A percentile compares a stretch with the other conserved stretches of the same genome.
Evolutionary conservation across 2,329 filamentous ascomycete genomes (phyloP).

Genomic region (Paradendryphiella salina): DNA sequence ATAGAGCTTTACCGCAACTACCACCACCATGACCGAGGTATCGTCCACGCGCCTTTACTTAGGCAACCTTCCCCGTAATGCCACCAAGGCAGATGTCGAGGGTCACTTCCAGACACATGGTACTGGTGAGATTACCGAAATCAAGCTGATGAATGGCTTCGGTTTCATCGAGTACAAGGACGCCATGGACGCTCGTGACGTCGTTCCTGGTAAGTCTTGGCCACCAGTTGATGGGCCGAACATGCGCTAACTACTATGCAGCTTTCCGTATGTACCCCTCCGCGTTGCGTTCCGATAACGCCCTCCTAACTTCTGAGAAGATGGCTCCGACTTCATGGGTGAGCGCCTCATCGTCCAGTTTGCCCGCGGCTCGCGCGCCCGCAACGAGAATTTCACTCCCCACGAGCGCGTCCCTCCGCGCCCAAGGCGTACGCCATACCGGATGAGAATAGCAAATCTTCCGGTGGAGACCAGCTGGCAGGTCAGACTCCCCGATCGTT

Average conservation of each 20-base stretch:
- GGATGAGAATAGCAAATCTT: constrained; percentile 97
- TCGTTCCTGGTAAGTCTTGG: constrained; percentile 81
- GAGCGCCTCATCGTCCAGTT: constrained; percentile 98
- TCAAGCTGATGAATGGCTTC: constrained; percentile 99
- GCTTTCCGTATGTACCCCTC: constrained; percentile 59
- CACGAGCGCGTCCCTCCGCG: constrained; percentile 71
- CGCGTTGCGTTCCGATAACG: neutral
- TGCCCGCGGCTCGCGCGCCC: constrained; percentile 77
- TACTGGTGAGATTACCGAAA: constrained; percentile 95
- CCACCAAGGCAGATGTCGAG: constrained; percentile 96
- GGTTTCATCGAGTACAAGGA: constrained; percentile 99
- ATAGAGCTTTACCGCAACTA: constrained; percentile 16
- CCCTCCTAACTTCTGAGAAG: constrained; percentile 53
- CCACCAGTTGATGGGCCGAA: constrained; percentile 4
- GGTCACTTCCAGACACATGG: constrained; percentile 94
- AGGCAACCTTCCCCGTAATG: constrained; percentile 95
- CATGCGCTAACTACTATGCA: constrained; percentile 40
- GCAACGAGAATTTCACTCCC: constrained; percentile 65
- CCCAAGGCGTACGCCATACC: constrained; percentile 89
- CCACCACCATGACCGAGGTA: constrained; percentile 72
- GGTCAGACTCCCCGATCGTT: constrained; percentile 74
- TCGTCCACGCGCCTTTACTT: constrained; percentile 94
- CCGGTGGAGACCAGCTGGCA: constrained; percentile 99
- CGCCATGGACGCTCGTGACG: constrained; percentile 95
- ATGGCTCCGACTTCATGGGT: constrained; percentile 97